Conservation (phyloP, 495 filamentous ascomycete genomes). For the Penicillium bovifimosum region DNA sequence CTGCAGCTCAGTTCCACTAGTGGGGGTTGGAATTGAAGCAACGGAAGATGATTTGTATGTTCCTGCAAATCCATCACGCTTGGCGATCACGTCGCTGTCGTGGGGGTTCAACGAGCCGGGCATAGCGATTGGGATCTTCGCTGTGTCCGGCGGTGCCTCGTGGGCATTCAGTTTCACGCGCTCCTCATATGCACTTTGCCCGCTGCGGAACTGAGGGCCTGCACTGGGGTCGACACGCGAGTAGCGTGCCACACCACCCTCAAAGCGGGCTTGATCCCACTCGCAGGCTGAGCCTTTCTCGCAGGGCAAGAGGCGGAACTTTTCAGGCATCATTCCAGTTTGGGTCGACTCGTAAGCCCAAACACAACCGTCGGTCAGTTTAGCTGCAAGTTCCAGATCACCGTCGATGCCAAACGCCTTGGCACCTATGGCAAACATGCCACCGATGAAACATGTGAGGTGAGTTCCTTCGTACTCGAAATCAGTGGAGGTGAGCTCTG, state of each 20-base stretch:
- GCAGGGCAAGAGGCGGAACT: conserved; percentile 61
- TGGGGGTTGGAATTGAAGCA: not conserved
- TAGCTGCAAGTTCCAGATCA: conserved; percentile 76
- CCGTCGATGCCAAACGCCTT: conserved; percentile 74
- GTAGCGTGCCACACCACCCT: conserved; percentile 28
- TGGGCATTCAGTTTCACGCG: conserved; percentile 19
- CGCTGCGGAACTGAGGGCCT: conserved; percentile 25
- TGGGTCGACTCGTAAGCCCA: conserved; percentile 83
- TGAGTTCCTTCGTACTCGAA: conserved; percentile 63
- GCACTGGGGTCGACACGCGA: conserved; percentile 43
- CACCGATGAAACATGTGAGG: conserved; percentile 85
- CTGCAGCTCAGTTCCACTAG: not conserved
- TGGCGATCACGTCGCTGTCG: conserved; percentile 11
- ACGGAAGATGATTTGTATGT: not conserved
- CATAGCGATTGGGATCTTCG: conserved; percentile 22
- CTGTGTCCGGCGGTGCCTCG: not conserved
- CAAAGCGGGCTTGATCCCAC: conserved; percentile 69
- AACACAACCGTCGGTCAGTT: conserved; percentile 86
- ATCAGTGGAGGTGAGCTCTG: conserved; percentile 5
- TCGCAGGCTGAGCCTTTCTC: conserved; percentile 57
- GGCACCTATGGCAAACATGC: conserved; percentile 87
- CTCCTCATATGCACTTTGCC: conserved; percentile 23
- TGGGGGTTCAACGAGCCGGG: conserved; percentile 25
- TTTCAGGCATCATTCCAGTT: conserved; percentile 89
- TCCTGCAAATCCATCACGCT: conserved; percentile 17